Evolutionary conservation across 305 asterid genomes (phyloP), one percentile per base, ranked within the genome.

Genomic region (Euphrasia arctica): DNA sequence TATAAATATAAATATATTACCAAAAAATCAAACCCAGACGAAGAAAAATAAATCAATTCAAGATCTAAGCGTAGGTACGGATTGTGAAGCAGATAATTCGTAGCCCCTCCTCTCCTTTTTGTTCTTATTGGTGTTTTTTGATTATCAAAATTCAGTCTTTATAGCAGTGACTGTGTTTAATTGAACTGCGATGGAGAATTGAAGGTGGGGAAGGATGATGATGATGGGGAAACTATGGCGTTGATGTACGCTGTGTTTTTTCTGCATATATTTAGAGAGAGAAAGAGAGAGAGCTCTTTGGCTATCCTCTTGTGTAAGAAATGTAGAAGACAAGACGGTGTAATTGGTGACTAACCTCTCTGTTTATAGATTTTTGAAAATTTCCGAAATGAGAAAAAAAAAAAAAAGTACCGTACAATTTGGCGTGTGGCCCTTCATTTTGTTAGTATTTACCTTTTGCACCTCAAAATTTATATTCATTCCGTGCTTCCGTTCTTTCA

Each of bases 1-100:
- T 39, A 39, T 9, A 8, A 39, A 39, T 39, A 39, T 8, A 39
- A 39, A 39, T 39, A 39, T 39, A 39, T 39, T 39, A 39, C 45
- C 45, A 39, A 39, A 39, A 39, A 39, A 39, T 39, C 45, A 9
- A 39, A 70, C 78, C 84, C 75, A 39, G 45, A 39, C 6, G 45
- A 8, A 62, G 74, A 55, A 74, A 52, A 63, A 59, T 48, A 39
- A 67, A 64, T 57, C 47, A 68, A 73, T 59, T 82, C 81, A 85
- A 88, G 96, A 88, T 78, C 95, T 75, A 75, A 69, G 74, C 75
- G 43, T 81, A 77, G 77, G 77, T 82, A 78, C 69, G 68, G 79
- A 62, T 60, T 78, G 71, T 73, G 68, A 79, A 83, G 83, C 75
- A 82, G 88, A 82, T 85, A 77, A 81, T 80, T 74, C 29, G 58